These are phyloP conservation scores for Volvox carteri DNA, from an alignment of 163 green algal species.

Conservation along the genomic window DNA sequence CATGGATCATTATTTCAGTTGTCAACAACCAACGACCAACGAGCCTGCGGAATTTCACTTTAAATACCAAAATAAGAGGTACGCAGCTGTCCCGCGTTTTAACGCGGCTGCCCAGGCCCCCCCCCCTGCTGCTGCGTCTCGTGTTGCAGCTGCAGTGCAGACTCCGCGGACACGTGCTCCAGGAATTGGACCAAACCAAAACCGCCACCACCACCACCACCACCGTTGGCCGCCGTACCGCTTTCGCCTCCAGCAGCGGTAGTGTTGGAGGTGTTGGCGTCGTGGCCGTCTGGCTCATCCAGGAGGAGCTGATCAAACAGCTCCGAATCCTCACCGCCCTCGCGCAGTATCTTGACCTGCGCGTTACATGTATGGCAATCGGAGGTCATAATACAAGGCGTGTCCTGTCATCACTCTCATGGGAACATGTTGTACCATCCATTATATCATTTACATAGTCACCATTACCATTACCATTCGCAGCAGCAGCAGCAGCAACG, in stretches of 20 bases:
- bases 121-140: constrained; percentile 14
- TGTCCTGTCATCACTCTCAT: no score
- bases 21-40: no score
- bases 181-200: constrained; percentile 67
- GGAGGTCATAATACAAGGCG: no score
- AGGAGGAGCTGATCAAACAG: constrained; percentile 74
- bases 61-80: no score
- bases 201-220: constrained; percentile 4
- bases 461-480: no score
- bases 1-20: no score
- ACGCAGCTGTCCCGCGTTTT: no score
- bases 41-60: no score
- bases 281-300: constrained; percentile 68
- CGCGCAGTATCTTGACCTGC: constrained; percentile 66
- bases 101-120: background rate
- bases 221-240: background rate
- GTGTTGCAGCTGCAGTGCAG: constrained; percentile 59
- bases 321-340: constrained; percentile 63
- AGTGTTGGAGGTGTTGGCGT: background rate
- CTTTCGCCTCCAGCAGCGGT: background rate
- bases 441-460: no score
- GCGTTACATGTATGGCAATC: background rate
- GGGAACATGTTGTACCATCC: no score
- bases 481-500: no score
- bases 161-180: constrained; percentile 64